phyloP scores from a whole-genome alignment of 352 stramenopile species.

The Globisporangium sylvaticum region DNA sequence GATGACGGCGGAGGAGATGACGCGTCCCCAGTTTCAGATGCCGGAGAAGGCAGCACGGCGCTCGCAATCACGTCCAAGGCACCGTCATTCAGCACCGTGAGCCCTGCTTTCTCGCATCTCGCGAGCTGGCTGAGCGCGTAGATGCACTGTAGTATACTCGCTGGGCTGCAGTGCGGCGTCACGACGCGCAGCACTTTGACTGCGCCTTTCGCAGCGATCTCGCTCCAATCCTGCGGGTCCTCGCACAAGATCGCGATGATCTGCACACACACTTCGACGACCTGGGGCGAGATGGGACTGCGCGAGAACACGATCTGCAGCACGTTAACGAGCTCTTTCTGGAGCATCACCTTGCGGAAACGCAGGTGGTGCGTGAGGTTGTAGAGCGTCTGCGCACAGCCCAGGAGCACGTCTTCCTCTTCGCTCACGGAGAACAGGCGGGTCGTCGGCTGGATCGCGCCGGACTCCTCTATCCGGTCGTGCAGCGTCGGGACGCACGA shows the following conservation, averaged over 20 bases:
- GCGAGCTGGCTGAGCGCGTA: conserved; percentile 71
- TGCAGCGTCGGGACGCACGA: conserved; percentile 56
- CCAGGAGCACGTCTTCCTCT: conserved; percentile 47
- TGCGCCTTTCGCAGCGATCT: conserved; percentile 47
- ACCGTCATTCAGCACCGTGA: conserved; percentile 50
- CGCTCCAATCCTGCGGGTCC: conserved; percentile 43
- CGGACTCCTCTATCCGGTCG: conserved; percentile 66
- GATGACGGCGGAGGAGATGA: not conserved
- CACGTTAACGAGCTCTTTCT: conserved; percentile 48
- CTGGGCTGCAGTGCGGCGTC: conserved; percentile 21
- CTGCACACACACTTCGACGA: conserved; percentile 62
- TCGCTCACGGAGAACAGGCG: conserved; percentile 42
- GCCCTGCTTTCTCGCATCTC: conserved; percentile 35
- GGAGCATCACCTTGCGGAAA: conserved; percentile 51
- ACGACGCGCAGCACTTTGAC: conserved; percentile 54
- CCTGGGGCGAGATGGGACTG: conserved; percentile 18
- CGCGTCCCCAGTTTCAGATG: not conserved
- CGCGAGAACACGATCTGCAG: conserved; percentile 40
- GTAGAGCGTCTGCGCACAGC: conserved; percentile 60
- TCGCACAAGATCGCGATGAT: conserved; percentile 68
- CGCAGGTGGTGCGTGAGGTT: conserved; percentile 68
- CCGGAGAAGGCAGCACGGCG: conserved; percentile 15
- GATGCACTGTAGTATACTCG: conserved; percentile 44
- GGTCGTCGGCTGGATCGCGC: conserved; percentile 43
- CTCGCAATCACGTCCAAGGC: conserved; percentile 54